Conservation (phyloP, 371 early-diverging fungal species). For the Apophysomyces variabilis region DNA sequence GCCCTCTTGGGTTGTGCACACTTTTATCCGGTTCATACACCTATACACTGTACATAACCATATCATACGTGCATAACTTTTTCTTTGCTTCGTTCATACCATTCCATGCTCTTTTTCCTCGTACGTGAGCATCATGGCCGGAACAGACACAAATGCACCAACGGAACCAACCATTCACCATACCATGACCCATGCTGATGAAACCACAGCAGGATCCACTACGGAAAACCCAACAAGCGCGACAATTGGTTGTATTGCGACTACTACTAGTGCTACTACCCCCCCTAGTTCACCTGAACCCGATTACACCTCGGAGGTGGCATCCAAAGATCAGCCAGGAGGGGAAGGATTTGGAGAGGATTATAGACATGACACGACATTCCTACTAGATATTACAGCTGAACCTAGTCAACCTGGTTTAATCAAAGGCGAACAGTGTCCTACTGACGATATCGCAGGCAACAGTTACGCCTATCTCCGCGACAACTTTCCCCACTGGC, state of each 20-base stretch:
- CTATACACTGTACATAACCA: too few species aligned
- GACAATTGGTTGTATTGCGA: conserved; percentile 22
- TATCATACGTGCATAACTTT: too few species aligned
- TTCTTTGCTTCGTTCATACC: too few species aligned
- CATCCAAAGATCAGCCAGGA: neutral
- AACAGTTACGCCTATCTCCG: conserved; percentile 30
- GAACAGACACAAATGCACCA: conserved; percentile 5
- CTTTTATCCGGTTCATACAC: too few species aligned
- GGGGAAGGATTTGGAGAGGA: conserved; percentile 16
- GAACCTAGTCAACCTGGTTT: conserved; percentile 30
- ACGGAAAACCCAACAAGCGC: too few species aligned
- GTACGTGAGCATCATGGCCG: neutral
- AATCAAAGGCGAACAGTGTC: conserved; percentile 34
- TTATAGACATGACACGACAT: conserved; percentile 32
- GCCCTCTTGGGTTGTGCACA: too few species aligned
- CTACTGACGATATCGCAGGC: conserved; percentile 22
- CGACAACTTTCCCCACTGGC: conserved; percentile 36
- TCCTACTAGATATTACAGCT: conserved; percentile 26
- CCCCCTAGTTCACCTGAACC: conserved; percentile 23
- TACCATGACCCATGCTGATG: too few species aligned
- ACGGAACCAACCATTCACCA: conserved; percentile 11
- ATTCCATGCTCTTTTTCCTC: too few species aligned
- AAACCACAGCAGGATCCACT: too few species aligned
- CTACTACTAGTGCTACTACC: conserved; percentile 15
- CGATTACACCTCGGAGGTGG: conserved; percentile 19